Evolutionary conservation across 768 basidiomycete genomes (phyloP).

Genomic region (Leccinum incarnatum): DNA sequence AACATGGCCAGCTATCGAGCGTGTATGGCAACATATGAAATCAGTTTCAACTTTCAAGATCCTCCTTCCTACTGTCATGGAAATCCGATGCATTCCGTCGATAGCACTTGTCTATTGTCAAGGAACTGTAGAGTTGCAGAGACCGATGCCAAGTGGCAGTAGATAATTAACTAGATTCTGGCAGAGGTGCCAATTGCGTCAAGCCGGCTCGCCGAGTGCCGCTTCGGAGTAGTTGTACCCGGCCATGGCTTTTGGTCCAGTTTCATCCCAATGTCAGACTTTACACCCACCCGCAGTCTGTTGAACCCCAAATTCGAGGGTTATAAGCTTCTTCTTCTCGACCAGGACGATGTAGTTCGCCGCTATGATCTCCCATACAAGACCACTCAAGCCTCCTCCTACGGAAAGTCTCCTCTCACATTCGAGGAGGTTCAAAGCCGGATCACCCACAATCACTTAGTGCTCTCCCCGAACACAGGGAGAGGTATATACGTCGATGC

Average conservation of each 20-base stretch:
- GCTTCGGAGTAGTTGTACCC: not conserved
- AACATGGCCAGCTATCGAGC: no score
- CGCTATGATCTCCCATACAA: constrained; percentile 46
- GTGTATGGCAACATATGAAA: no score
- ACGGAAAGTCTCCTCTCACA: constrained; percentile 59
- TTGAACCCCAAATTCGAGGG: constrained; percentile 85
- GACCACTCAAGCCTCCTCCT: constrained; percentile 52
- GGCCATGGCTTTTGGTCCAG: not conserved
- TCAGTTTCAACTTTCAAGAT: no score
- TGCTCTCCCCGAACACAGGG: constrained; percentile 42
- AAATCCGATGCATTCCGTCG: no score
- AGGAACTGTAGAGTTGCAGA: no score
- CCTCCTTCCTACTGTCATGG: no score
- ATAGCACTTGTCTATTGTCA: no score
- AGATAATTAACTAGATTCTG: not conserved
- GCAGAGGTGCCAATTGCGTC: not conserved
- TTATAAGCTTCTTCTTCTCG: constrained; percentile 66
- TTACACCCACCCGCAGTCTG: constrained; percentile 49
- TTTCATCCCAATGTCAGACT: constrained; percentile 32
- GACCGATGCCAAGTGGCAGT: not conserved
- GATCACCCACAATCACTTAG: constrained; percentile 81
- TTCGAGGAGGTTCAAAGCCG: constrained; percentile 83
- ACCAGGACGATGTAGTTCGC: constrained; percentile 54
- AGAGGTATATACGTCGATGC: constrained; percentile 68
- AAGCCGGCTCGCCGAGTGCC: not conserved